phyloP scores from a whole-genome alignment of 192 early-diverging fungal genomes.

The Thamnidium elegans region DNA sequence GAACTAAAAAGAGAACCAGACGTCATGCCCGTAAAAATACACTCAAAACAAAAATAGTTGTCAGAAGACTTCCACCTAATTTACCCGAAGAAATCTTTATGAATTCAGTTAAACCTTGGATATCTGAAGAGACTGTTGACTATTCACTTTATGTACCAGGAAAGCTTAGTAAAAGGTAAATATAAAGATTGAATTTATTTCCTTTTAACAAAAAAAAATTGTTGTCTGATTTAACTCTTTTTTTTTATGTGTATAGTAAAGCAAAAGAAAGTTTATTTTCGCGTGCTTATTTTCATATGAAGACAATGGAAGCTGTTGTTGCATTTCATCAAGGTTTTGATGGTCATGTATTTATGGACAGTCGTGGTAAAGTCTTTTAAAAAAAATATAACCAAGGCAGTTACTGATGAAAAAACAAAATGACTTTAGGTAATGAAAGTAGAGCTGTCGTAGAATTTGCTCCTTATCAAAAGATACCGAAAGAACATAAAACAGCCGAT shows the following conservation, averaged over 20 bases:
- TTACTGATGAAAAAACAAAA: constrained; percentile 1
- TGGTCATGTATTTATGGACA: constrained; percentile 76
- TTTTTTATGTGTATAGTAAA: constrained; percentile 45
- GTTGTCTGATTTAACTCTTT: not conserved
- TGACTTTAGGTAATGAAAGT: constrained; percentile 57
- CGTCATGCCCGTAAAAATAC: constrained; percentile 26
- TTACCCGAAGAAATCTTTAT: constrained; percentile 70
- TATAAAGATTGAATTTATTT: not conserved
- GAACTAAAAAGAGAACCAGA: constrained; percentile 35
- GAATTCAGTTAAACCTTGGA: constrained; percentile 57
- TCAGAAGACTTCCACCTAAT: constrained; percentile 73
- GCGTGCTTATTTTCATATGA: constrained; percentile 76
- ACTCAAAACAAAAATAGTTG: constrained; percentile 66
- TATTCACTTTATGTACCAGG: constrained; percentile 60
- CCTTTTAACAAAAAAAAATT: not conserved
- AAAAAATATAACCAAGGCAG: not conserved
- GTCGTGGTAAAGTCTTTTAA: constrained; percentile 39
- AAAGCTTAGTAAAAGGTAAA: constrained; percentile 73
- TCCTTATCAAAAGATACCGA: constrained; percentile 70
- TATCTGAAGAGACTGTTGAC: constrained; percentile 43
- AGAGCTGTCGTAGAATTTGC: constrained; percentile 79
- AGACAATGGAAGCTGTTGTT: constrained; percentile 58
- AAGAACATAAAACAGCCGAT: constrained; percentile 60
- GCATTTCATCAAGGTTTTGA: constrained; percentile 75
- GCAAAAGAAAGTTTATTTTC: constrained; percentile 71